phyloP scores from a whole-genome alignment of 257 asterid species.

The Echites panduratus region DNA sequence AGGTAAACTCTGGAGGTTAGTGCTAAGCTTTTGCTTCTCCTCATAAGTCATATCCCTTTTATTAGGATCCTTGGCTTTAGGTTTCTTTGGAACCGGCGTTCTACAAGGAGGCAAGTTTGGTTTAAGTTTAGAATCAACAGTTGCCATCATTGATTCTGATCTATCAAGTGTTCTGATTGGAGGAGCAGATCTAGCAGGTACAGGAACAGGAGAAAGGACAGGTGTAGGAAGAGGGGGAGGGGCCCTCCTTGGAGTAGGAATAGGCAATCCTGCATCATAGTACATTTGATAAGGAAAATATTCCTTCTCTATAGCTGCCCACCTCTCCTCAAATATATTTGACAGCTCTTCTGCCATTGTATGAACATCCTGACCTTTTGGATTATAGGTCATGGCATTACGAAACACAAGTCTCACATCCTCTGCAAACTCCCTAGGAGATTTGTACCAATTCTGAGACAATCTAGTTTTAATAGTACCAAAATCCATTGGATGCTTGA shows the following conservation, averaged over 20 bases:
- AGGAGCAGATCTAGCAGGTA: conserved; percentile 26
- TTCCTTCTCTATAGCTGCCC: conserved; percentile 69
- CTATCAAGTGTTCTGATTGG: conserved; percentile 41
- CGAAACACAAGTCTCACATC: conserved; percentile 84
- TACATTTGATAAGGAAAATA: conserved; percentile 51
- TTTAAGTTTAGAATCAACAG: conserved; percentile 39
- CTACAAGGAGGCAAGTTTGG: conserved; percentile 44
- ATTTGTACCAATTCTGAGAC: conserved; percentile 59
- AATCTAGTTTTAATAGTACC: conserved; percentile 71
- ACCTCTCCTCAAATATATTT: conserved; percentile 71
- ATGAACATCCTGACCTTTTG: conserved; percentile 87
- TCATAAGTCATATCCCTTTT: conserved; percentile 95
- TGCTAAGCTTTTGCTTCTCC: conserved; percentile 92
- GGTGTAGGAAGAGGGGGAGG: conserved; percentile 27
- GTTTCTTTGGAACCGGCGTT: conserved; percentile 79
- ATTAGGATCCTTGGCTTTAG: conserved; percentile 87
- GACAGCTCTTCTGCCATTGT: conserved; percentile 68
- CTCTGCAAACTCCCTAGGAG: conserved; percentile 72
- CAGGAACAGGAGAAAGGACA: conserved; percentile 24
- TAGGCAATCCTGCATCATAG: conserved; percentile 53
- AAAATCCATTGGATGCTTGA: conserved; percentile 87
- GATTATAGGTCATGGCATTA: conserved; percentile 92
- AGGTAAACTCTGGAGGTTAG: conserved; percentile 81
- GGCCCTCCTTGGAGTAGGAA: conserved; percentile 53
- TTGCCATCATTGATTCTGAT: conserved; percentile 39